phyloP scores from a whole-genome alignment of 176 grass and related monocot genomes.

The Raddia guianensis region DNA sequence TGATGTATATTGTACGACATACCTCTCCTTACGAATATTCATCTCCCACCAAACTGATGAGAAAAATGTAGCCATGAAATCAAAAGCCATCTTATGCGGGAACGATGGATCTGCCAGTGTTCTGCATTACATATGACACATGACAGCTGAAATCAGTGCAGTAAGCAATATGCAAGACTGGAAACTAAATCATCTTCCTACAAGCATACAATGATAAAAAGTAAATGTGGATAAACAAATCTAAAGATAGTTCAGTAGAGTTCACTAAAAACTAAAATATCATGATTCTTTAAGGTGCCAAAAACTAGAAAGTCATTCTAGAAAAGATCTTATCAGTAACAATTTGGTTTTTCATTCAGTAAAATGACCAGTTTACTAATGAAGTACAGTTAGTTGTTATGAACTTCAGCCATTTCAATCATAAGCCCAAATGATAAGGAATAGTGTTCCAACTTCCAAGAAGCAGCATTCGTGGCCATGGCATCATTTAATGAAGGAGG shows the following conservation, averaged over 20 bases:
- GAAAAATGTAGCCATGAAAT: conserved; percentile 67
- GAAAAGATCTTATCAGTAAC: background rate
- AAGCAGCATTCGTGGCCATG: background rate
- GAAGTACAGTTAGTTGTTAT: background rate
- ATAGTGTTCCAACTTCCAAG: background rate
- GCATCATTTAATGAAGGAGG: background rate
- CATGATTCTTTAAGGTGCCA: background rate
- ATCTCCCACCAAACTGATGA: conserved; percentile 83
- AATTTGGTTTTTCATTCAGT: background rate
- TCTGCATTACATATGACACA: conserved; percentile 58
- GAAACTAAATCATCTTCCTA: background rate
- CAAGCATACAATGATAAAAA: background rate
- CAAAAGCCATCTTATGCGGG: conserved; percentile 83
- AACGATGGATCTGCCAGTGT: conserved; percentile 95
- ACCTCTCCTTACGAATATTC: conserved; percentile 90
- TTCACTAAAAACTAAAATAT: background rate
- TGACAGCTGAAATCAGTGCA: background rate
- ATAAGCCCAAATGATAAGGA: background rate
- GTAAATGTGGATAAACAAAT: background rate
- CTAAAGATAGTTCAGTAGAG: background rate
- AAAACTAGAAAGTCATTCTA: background rate
- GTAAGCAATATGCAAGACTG: conserved; percentile 2
- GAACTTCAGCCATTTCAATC: background rate
- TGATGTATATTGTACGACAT: conserved; percentile 38
- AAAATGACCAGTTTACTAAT: background rate